Evolutionary conservation across 331 rosid species (phyloP).

Genomic region (Rhamnella rubrinervis): DNA sequence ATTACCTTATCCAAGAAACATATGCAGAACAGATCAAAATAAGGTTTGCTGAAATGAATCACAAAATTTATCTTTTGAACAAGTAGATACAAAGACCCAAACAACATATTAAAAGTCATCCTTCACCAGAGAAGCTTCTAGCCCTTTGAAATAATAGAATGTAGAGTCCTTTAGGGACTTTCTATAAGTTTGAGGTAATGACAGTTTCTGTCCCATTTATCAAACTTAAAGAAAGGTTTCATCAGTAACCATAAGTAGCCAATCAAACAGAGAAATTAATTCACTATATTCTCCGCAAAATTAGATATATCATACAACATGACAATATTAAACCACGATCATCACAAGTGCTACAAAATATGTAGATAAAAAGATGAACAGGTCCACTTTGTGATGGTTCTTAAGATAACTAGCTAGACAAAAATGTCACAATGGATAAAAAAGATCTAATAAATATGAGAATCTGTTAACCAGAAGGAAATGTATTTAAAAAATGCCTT

Average conservation of each 20-base stretch:
- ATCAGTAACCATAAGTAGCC: not conserved
- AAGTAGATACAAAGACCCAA: too few species aligned
- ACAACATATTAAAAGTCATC: too few species aligned
- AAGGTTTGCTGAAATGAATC: too few species aligned
- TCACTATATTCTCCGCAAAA: not conserved
- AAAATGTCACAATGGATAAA: conserved; percentile 1
- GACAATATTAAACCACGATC: not conserved
- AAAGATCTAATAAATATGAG: not conserved
- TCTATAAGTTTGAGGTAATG: too few species aligned
- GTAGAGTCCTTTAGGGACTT: too few species aligned
- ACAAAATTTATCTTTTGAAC: too few species aligned
- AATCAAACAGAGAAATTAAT: not conserved
- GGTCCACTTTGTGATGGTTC: not conserved
- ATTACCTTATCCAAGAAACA: too few species aligned
- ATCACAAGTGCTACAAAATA: not conserved
- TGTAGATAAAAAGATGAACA: not conserved
- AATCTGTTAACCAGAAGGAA: not conserved
- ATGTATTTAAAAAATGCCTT: not conserved
- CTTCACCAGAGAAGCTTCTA: too few species aligned
- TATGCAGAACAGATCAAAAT: too few species aligned
- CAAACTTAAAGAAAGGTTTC: not conserved
- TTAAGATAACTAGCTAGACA: not conserved
- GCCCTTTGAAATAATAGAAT: too few species aligned
- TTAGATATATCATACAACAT: not conserved
- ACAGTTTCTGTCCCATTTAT: not conserved